A percentile compares a stretch with the other conserved stretches of the same genome.
Conservation (phyloP, 805 yeast species). For the Candida tibetensis region DNA sequence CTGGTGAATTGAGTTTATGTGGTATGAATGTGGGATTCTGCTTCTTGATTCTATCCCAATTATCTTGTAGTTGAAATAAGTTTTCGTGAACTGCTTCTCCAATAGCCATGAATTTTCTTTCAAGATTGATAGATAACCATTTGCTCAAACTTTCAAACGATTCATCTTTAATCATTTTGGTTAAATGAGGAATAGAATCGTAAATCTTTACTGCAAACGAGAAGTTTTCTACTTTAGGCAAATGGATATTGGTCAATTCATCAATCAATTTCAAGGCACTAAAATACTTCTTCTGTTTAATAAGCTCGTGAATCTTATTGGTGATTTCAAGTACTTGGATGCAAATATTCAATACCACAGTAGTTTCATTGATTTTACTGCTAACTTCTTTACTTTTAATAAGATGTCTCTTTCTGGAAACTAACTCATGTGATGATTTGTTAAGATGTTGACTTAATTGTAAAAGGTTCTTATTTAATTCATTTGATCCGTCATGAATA, state of each 20-base stretch:
- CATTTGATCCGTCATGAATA: slow-evolving; percentile 57
- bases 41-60: slow-evolving; percentile 54
- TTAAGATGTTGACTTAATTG: slow-evolving; percentile 57
- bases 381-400: slow-evolving; percentile 62
- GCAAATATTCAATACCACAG: slow-evolving; percentile 64
- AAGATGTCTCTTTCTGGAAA: slow-evolving; percentile 56
- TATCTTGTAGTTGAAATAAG: slow-evolving; percentile 52
- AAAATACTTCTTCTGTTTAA: slow-evolving; percentile 71
- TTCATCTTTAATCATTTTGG: slow-evolving; percentile 69
- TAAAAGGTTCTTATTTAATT: slow-evolving; percentile 52
- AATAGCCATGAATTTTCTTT: slow-evolving; percentile 54
- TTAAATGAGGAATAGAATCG: slow-evolving; percentile 73
- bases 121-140: slow-evolving; percentile 61
- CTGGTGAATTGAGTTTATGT: slow-evolving; percentile 80
- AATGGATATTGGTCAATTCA: slow-evolving; percentile 64
- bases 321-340: slow-evolving; percentile 82
- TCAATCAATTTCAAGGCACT: slow-evolving; percentile 83
- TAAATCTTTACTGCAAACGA: slow-evolving; percentile 74
- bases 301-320: slow-evolving; percentile 79
- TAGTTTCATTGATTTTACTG: slow-evolving; percentile 68
- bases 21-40: slow-evolving; percentile 42
- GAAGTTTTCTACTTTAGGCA: slow-evolving; percentile 68
- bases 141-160: slow-evolving; percentile 63
- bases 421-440: slow-evolving; percentile 63
- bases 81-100: slow-evolving; percentile 58